phyloP scores from a whole-genome alignment of 225 moss, liverwort and hornwort genomes.

The Neckera pumila region DNA sequence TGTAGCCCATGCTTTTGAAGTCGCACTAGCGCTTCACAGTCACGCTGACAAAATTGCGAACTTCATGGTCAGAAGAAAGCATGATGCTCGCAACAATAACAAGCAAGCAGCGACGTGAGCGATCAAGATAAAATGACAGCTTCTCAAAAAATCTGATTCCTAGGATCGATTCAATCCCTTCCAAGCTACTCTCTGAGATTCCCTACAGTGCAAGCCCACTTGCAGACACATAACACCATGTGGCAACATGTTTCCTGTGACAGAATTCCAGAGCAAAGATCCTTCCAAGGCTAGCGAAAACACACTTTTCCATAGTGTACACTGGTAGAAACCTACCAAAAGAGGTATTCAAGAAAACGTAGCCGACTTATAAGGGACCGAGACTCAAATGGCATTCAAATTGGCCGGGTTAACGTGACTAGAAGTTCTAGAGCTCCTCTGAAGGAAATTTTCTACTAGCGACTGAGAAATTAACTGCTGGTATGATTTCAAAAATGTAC shows the following conservation, averaged over 20 bases:
- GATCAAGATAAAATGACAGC: neutral
- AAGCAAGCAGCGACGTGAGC: neutral
- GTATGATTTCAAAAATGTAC: neutral
- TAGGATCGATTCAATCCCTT: no score
- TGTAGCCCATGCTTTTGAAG: conserved; percentile 76
- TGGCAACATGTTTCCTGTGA: neutral
- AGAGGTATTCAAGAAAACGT: neutral
- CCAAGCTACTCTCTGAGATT: neutral
- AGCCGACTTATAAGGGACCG: neutral
- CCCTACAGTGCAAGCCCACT: neutral
- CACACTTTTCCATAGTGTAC: neutral
- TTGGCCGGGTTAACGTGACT: neutral
- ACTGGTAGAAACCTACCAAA: neutral
- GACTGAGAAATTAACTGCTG: neutral
- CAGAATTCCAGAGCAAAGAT: neutral
- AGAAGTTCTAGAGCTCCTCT: neutral
- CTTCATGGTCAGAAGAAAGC: neutral
- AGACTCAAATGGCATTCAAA: neutral
- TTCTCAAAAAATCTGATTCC: no score
- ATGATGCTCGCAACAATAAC: neutral
- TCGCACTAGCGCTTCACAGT: conserved; percentile 89
- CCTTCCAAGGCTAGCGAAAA: neutral
- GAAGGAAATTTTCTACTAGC: neutral
- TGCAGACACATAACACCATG: neutral
- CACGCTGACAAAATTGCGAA: conserved; percentile 36